Evolutionary conservation across 2,329 filamentous ascomycete genomes (phyloP), one percentile per base, ranked within the genome.

Genomic region (Clonostachys byssicola): DNA sequence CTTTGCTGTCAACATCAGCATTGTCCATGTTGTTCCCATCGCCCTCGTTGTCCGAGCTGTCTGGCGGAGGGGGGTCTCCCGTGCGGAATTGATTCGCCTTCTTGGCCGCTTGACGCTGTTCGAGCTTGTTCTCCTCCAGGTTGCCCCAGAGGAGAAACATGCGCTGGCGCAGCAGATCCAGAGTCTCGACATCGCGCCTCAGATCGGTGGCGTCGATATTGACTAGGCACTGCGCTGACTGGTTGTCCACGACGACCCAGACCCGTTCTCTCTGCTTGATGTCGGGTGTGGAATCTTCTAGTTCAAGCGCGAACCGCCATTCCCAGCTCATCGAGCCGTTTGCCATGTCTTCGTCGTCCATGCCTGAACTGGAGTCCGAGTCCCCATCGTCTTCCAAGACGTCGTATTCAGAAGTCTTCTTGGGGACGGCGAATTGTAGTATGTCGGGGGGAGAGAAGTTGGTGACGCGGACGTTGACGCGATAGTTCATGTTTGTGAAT

Each of bases 101-200:
- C 17, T 63, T 54, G 3, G 62, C 56, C n/a, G 55, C 61, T 30
- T 30, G 23, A 30, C 23, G 23, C 4, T 30, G 23, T 9, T 30
- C 23, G 3, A 58, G 56, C 60, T 88, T 89, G 43, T 71, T 63
- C 60, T 95, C 89, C 59, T 92, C 84, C 2, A 96, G 72, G 51
- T 96, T 81, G 2, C 92, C 92, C 92, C 92, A 97, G 2, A 96
- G 72, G 35, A 81, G 70, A 60, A 86, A 92, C 47, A 96, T 72
- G 55, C 79, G 84, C 54, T 95, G 81, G 44, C 81, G 78, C 5
- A 96, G 67, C 7, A 62, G 52, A 4, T 56, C 60, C 1, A 94
- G 67, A 2, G 67, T 58, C 1, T 62, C 45, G 3, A 64, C 55
- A 41, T 86, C 68, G n/a, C 64, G 60, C 17, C 74, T 76, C 34